Conservation (phyloP, 2,329 filamentous ascomycete species). For the Calonectria ilicicola region DNA sequence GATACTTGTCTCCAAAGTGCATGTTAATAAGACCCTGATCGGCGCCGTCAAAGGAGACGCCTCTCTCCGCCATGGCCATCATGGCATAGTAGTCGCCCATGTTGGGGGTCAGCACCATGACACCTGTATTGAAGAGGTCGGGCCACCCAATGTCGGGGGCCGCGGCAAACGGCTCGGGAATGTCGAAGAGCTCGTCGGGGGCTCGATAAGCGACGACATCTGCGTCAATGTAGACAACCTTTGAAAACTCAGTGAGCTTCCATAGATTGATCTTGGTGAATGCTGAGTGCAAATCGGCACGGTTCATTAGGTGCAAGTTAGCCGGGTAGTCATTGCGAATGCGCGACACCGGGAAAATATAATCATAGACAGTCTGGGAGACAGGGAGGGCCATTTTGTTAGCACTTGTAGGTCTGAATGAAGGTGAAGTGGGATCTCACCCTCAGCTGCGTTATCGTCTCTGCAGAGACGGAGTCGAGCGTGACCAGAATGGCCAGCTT, state of each 20-base stretch:
- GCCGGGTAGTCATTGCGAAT: conserved; percentile 81
- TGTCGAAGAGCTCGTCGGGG: conserved; percentile 90
- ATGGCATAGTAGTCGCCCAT: conserved; percentile 90
- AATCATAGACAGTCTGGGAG: conserved; percentile 82
- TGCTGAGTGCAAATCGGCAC: conserved; percentile 87
- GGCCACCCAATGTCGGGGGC: conserved; percentile 98
- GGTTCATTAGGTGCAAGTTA: conserved; percentile 93
- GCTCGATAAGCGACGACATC: conserved; percentile 92
- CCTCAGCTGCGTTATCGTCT: conserved; percentile 83
- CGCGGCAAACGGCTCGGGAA: conserved; percentile 71
- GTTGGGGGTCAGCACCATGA: conserved; percentile 91
- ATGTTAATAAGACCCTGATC: conserved; percentile 97
- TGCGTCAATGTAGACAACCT: conserved; percentile 94
- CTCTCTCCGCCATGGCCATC: conserved; percentile 83
- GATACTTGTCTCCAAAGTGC: conserved; percentile 86
- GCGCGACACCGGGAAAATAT: conserved; percentile 85
- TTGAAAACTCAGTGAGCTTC: conserved; percentile 89
- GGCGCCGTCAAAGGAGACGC: conserved; percentile 95
- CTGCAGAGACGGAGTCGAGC: conserved; percentile 79
- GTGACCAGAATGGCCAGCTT: conserved; percentile 89
- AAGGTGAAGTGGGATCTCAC: conserved; percentile 58
- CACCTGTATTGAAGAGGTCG: conserved; percentile 96
- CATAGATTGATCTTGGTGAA: conserved; percentile 98
- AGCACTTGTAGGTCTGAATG: not conserved
- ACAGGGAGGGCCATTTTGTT: conserved; percentile 9